Percentiles rank a stretch among this genome's conserved stretches.
Evolutionary conservation across 176 grass and related monocot species (phyloP).

Genomic region (Areca catechu): DNA sequence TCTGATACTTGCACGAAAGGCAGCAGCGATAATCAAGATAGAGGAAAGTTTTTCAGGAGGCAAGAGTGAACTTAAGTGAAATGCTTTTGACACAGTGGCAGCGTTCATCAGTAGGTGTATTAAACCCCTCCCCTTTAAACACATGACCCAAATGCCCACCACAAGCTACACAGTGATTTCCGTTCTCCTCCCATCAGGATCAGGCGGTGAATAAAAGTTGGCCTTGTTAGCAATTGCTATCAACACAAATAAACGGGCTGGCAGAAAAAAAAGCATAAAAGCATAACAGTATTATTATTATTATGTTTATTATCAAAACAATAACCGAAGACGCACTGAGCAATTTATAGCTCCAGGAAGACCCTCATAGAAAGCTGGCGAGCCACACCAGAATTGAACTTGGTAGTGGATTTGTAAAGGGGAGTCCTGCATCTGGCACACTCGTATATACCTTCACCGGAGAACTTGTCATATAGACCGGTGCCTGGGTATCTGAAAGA

Average conservation of each 20-base stretch:
- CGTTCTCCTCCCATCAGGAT: slow-evolving; percentile 60
- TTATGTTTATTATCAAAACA: background rate
- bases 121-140: too few species aligned
- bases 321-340: slow-evolving; percentile 30
- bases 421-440: slow-evolving; percentile 57
- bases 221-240: too few species aligned
- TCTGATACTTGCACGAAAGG: too few species aligned
- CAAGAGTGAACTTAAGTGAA: too few species aligned
- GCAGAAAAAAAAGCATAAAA: too few species aligned
- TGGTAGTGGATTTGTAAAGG: slow-evolving; percentile 80
- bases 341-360: slow-evolving; percentile 72
- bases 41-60: too few species aligned
- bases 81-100: too few species aligned
- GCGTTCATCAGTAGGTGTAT: too few species aligned
- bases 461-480: slow-evolving; percentile 74
- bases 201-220: slow-evolving; percentile 22
- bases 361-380: slow-evolving; percentile 83
- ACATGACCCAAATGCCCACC: slow-evolving; percentile 86
- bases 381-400: slow-evolving; percentile 92
- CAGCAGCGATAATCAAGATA: too few species aligned
- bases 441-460: slow-evolving; percentile 38
- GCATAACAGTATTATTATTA: background rate
- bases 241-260: too few species aligned
- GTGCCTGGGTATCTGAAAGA: slow-evolving; percentile 42
- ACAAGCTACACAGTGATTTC: slow-evolving; percentile 68